Conservation (phyloP, 2,329 filamentous ascomycete species). For the Aureobasidium sp. region DNA sequence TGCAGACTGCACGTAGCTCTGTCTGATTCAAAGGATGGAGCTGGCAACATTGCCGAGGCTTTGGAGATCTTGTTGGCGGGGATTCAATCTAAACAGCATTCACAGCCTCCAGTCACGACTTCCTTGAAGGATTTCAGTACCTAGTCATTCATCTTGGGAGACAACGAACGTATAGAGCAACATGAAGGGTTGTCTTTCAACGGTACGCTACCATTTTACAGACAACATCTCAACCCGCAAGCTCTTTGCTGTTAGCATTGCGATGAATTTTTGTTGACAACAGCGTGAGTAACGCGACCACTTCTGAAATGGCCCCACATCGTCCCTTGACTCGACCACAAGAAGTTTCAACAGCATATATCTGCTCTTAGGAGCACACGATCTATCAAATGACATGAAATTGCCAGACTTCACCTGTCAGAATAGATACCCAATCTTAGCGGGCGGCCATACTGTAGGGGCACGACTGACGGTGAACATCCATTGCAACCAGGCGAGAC, state of each 20-base stretch:
- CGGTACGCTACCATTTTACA: neutral
- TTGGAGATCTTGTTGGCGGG: neutral
- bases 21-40: neutral
- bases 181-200: neutral
- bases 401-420: too few species aligned
- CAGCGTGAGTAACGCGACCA: neutral
- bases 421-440: too few species aligned
- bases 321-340: neutral
- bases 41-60: neutral
- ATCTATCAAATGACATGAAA: neutral
- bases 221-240: too few species aligned
- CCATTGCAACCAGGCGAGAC: too few species aligned
- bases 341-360: neutral
- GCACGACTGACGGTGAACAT: too few species aligned
- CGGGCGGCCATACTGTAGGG: too few species aligned
- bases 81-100: neutral
- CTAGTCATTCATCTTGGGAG: neutral
- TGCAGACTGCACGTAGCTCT: neutral
- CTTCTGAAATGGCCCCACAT: neutral
- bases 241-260: neutral
- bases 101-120: neutral
- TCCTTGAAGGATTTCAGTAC: neutral
- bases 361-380: neutral
- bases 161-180: too few species aligned
- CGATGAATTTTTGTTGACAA: neutral